Evolutionary conservation across 2,329 filamentous ascomycete species (phyloP), one percentile per base, ranked within the genome.

Genomic region (Nannizziopsis arthrosporioides): DNA sequence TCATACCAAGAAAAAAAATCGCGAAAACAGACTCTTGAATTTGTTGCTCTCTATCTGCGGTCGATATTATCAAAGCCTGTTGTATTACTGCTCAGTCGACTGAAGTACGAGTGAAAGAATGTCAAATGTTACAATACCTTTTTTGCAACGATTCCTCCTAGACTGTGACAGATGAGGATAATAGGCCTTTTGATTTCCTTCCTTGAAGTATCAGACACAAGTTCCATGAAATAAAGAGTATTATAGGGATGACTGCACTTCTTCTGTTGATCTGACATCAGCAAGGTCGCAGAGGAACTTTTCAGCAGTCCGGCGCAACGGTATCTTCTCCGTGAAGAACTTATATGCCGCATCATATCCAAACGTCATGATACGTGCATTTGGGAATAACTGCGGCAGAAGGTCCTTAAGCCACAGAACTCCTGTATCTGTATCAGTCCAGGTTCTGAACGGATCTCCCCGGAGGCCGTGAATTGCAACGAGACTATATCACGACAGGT

Each of bases 81-180:
- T 37, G 57, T 51, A n/a, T 59, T 47, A 51, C 61, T 58, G 17
- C 2, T 19, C 31, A 63, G 54, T 11, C 56, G 52, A 38, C 51
- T 47, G 10, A 51, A 53, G 32, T 42, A 53, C 32, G 53, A 47
- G 14, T 1, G 2, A 19, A 22, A 2, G 3, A 36, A 14, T 30
- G 31, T 5, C 34, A 44, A 52, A 57, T 32, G 60, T 59, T 36
- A 56, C 58, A 15, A 11, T 10, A 43, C 63, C 45, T 59, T 56
- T 52, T 68, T 68, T 6, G 61, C 59, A n/a, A 67, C 48, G n/a
- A 67, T 49, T 2, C 65, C 64, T 8, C 65, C 65, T 38, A 68
- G 47, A 14, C 63, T 61, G 56, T 68, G 64, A 49, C 64, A 67
- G 40, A 68, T 43, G 48, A 68, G 67, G 35, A 67, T 62, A 34